Evolutionary conservation across 495 filamentous ascomycete genomes (phyloP), one percentile per base, ranked within the genome.

Genomic region (Tuber microsphaerosporum): DNA sequence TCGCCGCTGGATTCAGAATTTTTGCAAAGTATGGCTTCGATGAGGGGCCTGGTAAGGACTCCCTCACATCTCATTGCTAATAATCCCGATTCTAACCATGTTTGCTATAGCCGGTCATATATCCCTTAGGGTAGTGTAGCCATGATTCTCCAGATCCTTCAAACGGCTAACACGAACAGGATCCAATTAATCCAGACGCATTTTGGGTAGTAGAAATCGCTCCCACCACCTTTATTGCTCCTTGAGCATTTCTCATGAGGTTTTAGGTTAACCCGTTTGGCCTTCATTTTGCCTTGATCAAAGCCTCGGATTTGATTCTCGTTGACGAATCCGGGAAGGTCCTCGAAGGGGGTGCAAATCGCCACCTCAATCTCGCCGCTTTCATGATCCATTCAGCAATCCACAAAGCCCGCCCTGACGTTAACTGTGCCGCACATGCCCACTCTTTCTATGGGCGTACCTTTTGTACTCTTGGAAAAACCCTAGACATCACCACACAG

Each of bases 401-500:
- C 65, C 92, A 94, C 78, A 79, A 84, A 10, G 92, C 91, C 1
- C 85, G 92, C 14, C 91, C 91, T 0, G 92, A 94, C 74, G 89
- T 94, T 16, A 83, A 88, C 44, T 92, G 90, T 80, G 92, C 91
- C 0, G 90, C 90, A 2, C 92, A 94, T 79, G 88, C 87, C 46
- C 92, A 94, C 77, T 89, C 87, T 72, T 85, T 93, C 42, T 88
- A 94, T 81, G 92, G 92, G 14, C 86, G 90, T 31, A 85, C 90
- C 17, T 94, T 92, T 82, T 90, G 89, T 74, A 79, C 89, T 0
- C 85, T 93, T 0, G 92, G 92, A 8, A 86, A 88, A 74, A 87
- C 87, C 73, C 81, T 94, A 19, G 91, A 94, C 80, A 91, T 88
- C 73, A 91, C 91, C 34, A 90, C 91, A 1, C 91, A 93, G 84